These are phyloP conservation scores for Aureobasidium sp. DNA, from an alignment of 2,329 filamentous ascomycete genomes.

Conservation along the genomic window DNA sequence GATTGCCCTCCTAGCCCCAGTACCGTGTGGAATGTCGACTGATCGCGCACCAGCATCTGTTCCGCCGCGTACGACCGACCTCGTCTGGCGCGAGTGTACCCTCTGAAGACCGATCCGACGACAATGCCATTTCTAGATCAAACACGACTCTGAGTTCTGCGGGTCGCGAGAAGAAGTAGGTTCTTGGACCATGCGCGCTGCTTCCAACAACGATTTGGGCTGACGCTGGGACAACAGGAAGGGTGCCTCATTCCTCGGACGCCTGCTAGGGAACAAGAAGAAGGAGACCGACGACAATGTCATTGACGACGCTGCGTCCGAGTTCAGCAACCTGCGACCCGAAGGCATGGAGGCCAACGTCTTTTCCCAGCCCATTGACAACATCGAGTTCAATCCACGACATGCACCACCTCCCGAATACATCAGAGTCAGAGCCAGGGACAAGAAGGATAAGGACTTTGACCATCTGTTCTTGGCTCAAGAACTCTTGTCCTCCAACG, in stretches of 20 bases:
- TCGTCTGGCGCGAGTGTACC: conserved; percentile 25
- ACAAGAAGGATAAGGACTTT: conserved; percentile 76
- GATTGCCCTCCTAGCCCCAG: conserved; percentile 18
- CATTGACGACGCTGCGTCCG: conserved; percentile 30
- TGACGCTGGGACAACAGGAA: conserved; percentile 52
- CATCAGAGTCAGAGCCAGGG: conserved; percentile 71
- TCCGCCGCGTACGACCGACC: conserved; percentile 47
- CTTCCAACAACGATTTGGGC: background rate
- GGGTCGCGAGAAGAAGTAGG: conserved; percentile 11
- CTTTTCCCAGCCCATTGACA: conserved; percentile 66
- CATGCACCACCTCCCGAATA: conserved; percentile 86
- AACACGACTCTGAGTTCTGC: conserved; percentile 11
- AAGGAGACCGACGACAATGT: conserved; percentile 36
- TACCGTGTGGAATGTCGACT: conserved; percentile 4
- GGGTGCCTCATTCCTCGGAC: conserved; percentile 80
- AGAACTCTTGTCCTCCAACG: conserved; percentile 51
- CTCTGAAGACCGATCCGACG: conserved; percentile 37
- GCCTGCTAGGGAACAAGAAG: conserved; percentile 71
- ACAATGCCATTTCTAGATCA: conserved; percentile 3
- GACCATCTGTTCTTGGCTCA: conserved; percentile 86
- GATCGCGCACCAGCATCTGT: conserved; percentile 37
- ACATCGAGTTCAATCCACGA: conserved; percentile 68
- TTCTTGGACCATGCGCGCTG: background rate
- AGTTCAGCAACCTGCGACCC: conserved; percentile 47
- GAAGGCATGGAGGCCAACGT: conserved; percentile 77